Base-by-base conservation (phyloP, 2,329 filamentous ascomycete species). In the Calonectria honghensis region DNA sequence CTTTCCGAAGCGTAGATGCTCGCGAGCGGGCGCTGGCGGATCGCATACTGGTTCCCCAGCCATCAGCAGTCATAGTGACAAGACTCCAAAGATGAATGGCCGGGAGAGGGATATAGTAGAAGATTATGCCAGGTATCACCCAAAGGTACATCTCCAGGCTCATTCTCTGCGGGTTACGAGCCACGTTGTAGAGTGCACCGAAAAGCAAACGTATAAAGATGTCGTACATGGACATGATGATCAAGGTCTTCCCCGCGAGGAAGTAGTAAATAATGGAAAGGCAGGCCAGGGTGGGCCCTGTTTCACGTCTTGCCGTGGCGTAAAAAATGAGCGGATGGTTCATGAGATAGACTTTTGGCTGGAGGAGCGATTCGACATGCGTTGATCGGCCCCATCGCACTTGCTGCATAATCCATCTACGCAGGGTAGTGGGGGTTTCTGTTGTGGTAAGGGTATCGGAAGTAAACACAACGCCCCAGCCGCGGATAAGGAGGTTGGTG, bases 381-480 rank as follows among this genome's bases (percentile, higher is more conserved):
- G 79, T 81, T 16, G 79, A 79, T 7, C 79, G 78, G 2, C 61
- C 79, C 79, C 79, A 81, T 68, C 79, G 73, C 3, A 81, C 77
- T 37, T 81, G 79, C 39, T 81, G 79, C 69, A 75, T 76, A 48
- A 81, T 73, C 79, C 79, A 81, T 72, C 79, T 74, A 4, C 78
- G 68, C 11, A 81, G 66, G 3, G 77, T 80, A 1, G 79, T 79
- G 0, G 79, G 79, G 2, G 79, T 80, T 20, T 81, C 79, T 3
- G 79, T 81, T 6, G 75, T 63, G 1, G 79, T 73, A 11, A 79
- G 74, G 9, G 81, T 80, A 67, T 81, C 80, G 3, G 79, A 77
- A n/a, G 81, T 78, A 66, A 82, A 82, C 27, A 79, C 75, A 10
- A 79, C 79, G 27, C 81, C 81, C 81, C 81, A 82, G 59, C 79